Evolutionary conservation across 495 filamentous ascomycete genomes (phyloP).

Genomic region (Usnea hakonensis): DNA sequence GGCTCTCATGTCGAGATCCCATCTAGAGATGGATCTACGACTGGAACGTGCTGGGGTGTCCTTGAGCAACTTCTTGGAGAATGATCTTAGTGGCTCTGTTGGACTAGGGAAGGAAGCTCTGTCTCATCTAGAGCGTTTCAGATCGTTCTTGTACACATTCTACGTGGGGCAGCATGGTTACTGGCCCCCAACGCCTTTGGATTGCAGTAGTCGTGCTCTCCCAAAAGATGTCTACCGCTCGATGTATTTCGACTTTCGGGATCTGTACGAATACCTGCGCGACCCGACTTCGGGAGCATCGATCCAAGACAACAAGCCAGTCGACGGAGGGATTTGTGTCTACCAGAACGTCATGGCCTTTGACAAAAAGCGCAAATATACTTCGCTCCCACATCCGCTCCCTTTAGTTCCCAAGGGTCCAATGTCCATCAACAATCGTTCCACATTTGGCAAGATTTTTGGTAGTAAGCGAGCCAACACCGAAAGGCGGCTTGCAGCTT

Average conservation of each 20-base stretch:
- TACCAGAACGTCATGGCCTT: slow-evolving; percentile 52
- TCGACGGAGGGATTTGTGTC: slow-evolving; percentile 52
- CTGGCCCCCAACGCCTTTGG: slow-evolving; percentile 48
- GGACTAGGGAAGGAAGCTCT: slow-evolving; percentile 44
- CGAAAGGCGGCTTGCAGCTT: slow-evolving; percentile 26
- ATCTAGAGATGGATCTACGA: slow-evolving; percentile 54
- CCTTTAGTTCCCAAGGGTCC: slow-evolving; percentile 48
- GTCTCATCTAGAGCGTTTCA: slow-evolving; percentile 55
- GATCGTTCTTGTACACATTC: slow-evolving; percentile 51
- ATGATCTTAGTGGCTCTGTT: slow-evolving; percentile 50
- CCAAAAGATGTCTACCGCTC: slow-evolving; percentile 42
- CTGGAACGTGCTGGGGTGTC: slow-evolving; percentile 40
- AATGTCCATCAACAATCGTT: not conserved
- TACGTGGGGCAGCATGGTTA: slow-evolving; percentile 55
- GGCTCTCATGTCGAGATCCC: slow-evolving; percentile 51
- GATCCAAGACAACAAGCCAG: slow-evolving; percentile 32
- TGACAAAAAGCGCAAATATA: slow-evolving; percentile 46
- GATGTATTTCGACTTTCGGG: slow-evolving; percentile 56
- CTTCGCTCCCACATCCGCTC: slow-evolving; percentile 47
- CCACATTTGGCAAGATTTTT: slow-evolving; percentile 24
- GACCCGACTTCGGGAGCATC: slow-evolving; percentile 41
- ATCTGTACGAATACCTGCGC: slow-evolving; percentile 54
- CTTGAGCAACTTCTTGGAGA: slow-evolving; percentile 51
- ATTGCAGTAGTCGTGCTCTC: slow-evolving; percentile 34
- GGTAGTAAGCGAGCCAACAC: slow-evolving; percentile 26